Evolutionary conservation across 805 yeast genomes (phyloP).

Genomic region (Yarrowia bubula): DNA sequence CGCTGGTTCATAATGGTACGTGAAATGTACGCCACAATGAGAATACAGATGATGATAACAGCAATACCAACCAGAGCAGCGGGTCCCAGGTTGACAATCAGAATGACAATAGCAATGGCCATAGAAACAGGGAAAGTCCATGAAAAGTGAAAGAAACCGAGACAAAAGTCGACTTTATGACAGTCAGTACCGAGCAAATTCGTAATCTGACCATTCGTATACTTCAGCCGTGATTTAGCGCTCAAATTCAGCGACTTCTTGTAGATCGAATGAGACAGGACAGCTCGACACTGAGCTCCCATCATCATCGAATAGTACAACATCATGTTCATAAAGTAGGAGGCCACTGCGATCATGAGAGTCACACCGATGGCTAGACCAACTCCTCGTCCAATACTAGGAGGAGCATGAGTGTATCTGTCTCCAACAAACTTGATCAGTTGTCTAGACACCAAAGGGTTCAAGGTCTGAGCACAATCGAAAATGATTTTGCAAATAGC

Average conservation of each 20-base stretch:
- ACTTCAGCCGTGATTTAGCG: constrained; percentile 51
- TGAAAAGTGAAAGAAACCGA: constrained; percentile 59
- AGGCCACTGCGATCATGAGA: constrained; percentile 50
- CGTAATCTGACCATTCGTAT: constrained; percentile 62
- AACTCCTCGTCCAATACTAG: constrained; percentile 56
- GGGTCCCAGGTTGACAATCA: constrained; percentile 62
- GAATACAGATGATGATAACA: constrained; percentile 38
- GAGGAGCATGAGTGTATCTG: constrained; percentile 44
- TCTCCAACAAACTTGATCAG: constrained; percentile 63
- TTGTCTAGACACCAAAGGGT: constrained; percentile 62
- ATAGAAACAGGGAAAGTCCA: constrained; percentile 60
- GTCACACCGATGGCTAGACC: constrained; percentile 73
- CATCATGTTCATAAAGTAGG: constrained; percentile 55
- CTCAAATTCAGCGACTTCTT: constrained; percentile 60
- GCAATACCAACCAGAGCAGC: constrained; percentile 63
- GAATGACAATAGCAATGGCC: constrained; percentile 55
- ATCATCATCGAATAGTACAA: constrained; percentile 56
- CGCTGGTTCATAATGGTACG: constrained; percentile 50
- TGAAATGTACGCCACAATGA: constrained; percentile 36
- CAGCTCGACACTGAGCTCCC: constrained; percentile 70
- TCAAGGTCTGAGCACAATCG: constrained; percentile 46
- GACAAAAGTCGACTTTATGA: constrained; percentile 67
- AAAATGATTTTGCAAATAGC: constrained; percentile 35
- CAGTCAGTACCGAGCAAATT: constrained; percentile 70
- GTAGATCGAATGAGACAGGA: constrained; percentile 63